Conservation (phyloP, 2,329 filamentous ascomycete genomes). For the Pestalotiopsis sp. region DNA sequence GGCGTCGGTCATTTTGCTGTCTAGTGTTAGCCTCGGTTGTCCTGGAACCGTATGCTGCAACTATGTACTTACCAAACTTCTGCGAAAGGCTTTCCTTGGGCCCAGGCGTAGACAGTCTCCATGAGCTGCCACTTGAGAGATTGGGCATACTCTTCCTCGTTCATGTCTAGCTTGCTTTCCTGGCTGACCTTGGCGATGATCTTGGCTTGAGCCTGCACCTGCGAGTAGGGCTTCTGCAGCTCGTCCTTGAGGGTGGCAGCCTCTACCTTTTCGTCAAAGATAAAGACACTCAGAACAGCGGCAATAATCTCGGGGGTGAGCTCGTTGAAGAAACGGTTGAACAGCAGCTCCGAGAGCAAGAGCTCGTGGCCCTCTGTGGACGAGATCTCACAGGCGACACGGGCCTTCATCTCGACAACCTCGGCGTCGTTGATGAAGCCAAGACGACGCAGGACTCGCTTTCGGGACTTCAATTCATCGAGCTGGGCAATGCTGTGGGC, state of each 20-base stretch:
- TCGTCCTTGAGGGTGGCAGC: slow-evolving; percentile 78
- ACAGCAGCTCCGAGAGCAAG: slow-evolving; percentile 87
- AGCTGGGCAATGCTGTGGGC: slow-evolving; percentile 89
- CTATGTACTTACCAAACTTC: slow-evolving; percentile 75
- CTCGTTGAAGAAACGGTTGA: slow-evolving; percentile 98
- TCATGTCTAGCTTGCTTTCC: slow-evolving; percentile 91
- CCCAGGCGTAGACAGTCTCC: slow-evolving; percentile 94
- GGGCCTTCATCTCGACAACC: slow-evolving; percentile 94
- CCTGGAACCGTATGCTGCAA: background rate
- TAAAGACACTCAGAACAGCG: slow-evolving; percentile 86
- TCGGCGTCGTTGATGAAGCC: slow-evolving; percentile 95
- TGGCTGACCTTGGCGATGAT: slow-evolving; percentile 90
- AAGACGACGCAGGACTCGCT: slow-evolving; percentile 88
- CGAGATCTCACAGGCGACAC: slow-evolving; percentile 96
- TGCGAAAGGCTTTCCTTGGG: slow-evolving; percentile 83
- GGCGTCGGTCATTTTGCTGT: slow-evolving; percentile 96
- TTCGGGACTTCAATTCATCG: slow-evolving; percentile 94
- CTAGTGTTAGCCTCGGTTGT: slow-evolving; percentile 21
- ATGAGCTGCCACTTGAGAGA: slow-evolving; percentile 94
- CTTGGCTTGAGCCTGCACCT: slow-evolving; percentile 84
- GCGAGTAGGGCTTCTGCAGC: slow-evolving; percentile 79
- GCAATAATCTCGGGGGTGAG: slow-evolving; percentile 85
- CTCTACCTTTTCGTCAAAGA: slow-evolving; percentile 95
- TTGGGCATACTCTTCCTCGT: slow-evolving; percentile 90
- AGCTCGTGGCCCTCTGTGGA: slow-evolving; percentile 89